phyloP scores from a whole-genome alignment of 306 rosid species.

The Adenanthera pavonina region DNA sequence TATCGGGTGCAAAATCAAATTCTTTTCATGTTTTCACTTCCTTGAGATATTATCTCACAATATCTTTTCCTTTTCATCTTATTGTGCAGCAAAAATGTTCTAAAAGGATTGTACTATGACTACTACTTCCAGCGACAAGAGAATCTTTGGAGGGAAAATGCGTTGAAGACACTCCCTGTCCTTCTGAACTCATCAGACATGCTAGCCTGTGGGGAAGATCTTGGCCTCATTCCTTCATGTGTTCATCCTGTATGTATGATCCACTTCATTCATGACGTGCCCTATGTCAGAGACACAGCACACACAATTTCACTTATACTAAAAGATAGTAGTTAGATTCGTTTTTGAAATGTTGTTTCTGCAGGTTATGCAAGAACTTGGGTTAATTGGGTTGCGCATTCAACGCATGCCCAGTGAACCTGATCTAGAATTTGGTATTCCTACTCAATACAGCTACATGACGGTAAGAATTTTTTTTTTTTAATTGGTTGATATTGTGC shows the following conservation, averaged over 20 bases:
- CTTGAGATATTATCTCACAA: slow-evolving; percentile 35
- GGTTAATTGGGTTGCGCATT: slow-evolving; percentile 90
- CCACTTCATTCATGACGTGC: slow-evolving; percentile 19
- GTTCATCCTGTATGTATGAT: slow-evolving; percentile 84
- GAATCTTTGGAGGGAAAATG: slow-evolving; percentile 90
- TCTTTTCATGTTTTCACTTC: slow-evolving; percentile 31
- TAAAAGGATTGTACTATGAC: slow-evolving; percentile 82
- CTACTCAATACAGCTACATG: slow-evolving; percentile 93
- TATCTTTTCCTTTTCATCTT: slow-evolving; percentile 31
- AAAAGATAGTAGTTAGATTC: slow-evolving; percentile 1
- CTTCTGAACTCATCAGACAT: slow-evolving; percentile 87
- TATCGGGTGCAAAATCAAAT: slow-evolving; percentile 15
- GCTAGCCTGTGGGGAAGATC: slow-evolving; percentile 97
- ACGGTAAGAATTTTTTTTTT: slow-evolving; percentile 58
- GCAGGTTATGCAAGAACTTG: slow-evolving; percentile 97
- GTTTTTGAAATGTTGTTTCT: slow-evolving; percentile 29
- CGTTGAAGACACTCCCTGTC: slow-evolving; percentile 91
- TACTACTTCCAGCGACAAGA: slow-evolving; percentile 98
- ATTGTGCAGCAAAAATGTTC: slow-evolving; percentile 73
- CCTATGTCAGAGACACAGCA: not conserved
- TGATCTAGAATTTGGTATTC: slow-evolving; percentile 87
- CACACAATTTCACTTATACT: not conserved
- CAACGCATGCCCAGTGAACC: slow-evolving; percentile 96
- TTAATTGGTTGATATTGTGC: slow-evolving; percentile 28
- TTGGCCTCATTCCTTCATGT: slow-evolving; percentile 95